A percentile compares a stretch with the other conserved stretches of the same genome.
phyloP scores from a whole-genome alignment of 306 rosid genomes.

The Fragaria iinumae region DNA sequence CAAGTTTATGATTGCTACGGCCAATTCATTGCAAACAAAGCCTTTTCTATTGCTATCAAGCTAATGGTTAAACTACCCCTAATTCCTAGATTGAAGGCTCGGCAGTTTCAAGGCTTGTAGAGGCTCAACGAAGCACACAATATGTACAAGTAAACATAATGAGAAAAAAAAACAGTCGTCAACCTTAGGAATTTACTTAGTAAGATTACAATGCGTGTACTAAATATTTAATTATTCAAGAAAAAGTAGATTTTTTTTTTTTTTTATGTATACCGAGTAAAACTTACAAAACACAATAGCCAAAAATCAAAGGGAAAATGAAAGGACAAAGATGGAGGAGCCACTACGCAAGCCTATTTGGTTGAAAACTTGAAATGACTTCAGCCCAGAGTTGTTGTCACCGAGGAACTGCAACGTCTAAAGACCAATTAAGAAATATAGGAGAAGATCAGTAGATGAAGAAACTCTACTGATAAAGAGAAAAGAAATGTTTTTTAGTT shows the following conservation, averaged over 20 bases:
- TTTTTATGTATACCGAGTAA: background rate
- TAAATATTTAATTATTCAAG: background rate
- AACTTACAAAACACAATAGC: constrained; percentile 13
- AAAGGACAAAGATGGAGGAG: background rate
- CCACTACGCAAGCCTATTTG: constrained; percentile 25
- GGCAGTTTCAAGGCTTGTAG: background rate
- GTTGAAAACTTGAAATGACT: constrained; percentile 18
- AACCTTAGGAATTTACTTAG: background rate
- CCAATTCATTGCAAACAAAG: background rate
- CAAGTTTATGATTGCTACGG: background rate
- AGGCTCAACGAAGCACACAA: background rate
- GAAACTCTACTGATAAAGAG: constrained; percentile 27
- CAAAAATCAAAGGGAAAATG: constrained; percentile 12
- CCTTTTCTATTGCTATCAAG: background rate
- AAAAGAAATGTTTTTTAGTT: background rate
- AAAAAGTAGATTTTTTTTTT: background rate
- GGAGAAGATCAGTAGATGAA: constrained; percentile 32
- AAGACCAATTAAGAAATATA: constrained; percentile 22
- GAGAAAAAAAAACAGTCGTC: background rate
- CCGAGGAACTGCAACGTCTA: constrained; percentile 47
- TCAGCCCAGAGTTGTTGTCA: constrained; percentile 24
- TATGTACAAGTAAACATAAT: background rate
- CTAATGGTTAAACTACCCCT: background rate
- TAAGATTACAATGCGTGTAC: background rate
- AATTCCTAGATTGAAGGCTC: background rate